Evolutionary conservation across 2,329 filamentous ascomycete genomes (phyloP).

Genomic region (Trichoderma asperellum): DNA sequence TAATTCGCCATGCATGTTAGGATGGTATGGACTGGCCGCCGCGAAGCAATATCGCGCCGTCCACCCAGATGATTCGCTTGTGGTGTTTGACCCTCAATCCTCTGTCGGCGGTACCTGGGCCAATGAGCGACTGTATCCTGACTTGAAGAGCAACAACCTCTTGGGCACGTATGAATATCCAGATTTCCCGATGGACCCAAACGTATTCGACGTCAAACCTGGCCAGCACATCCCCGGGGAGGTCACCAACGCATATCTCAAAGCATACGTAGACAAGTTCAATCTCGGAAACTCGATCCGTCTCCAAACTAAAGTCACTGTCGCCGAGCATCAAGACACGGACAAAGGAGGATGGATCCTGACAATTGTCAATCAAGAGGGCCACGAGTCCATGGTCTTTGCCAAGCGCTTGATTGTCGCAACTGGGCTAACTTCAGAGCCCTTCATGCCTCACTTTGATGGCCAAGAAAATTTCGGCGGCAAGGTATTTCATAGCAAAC

Average conservation of each 20-base stretch:
- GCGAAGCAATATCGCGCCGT: constrained; percentile 65
- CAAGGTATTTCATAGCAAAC: constrained; percentile 55
- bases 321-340: constrained; percentile 48
- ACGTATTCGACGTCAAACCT: constrained; percentile 52
- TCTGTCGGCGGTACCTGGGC: constrained; percentile 73
- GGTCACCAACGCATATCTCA: constrained; percentile 53
- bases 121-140: constrained; percentile 66
- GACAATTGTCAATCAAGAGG: constrained; percentile 35
- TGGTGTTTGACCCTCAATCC: constrained; percentile 60
- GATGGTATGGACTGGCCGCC: constrained; percentile 58
- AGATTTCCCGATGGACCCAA: constrained; percentile 70
- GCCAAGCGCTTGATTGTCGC: constrained; percentile 57
- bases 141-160: constrained; percentile 75
- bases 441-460: constrained; percentile 49
- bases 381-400: constrained; percentile 38
- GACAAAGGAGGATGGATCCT: constrained; percentile 50
- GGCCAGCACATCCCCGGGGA: constrained; percentile 54
- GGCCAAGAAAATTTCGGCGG: constrained; percentile 52
- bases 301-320: constrained; percentile 45
- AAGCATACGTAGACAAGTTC: constrained; percentile 50
- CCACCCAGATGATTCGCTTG: constrained; percentile 59
- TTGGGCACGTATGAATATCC: constrained; percentile 73
- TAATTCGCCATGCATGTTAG: constrained; percentile 23
- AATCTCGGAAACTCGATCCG: constrained; percentile 48
- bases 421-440: constrained; percentile 58